Base-by-base conservation (phyloP, 2,329 filamentous ascomycete species). In the Neodidymelliopsis sp. region DNA sequence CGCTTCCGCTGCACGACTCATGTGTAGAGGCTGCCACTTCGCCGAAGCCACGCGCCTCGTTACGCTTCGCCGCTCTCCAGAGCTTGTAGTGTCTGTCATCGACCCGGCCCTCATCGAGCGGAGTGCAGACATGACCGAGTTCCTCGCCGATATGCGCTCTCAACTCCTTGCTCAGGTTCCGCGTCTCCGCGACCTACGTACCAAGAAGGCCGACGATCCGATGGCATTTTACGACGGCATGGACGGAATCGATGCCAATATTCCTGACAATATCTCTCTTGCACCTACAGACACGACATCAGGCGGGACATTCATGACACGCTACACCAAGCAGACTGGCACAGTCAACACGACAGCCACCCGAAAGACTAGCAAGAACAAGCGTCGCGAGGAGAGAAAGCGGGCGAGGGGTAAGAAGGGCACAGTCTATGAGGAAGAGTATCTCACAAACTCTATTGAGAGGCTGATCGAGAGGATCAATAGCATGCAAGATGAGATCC, bases 361-460 rank as follows among this genome's bases (percentile, higher is more conserved):
- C 38, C 83, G 91, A 10, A 88, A 88, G 49, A 96, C 91, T 29
- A 89, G 85, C 67, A 96, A 94, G 79, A 97, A 96, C 68, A 85
- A 91, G 41, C 81, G 88, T 18, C 82, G 91, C 15, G 94, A 99
- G 74, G 94, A 99, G 79, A 86, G 96, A 72, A 99, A 99, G 81
- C 85, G 93, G 12, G 94, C 94, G 0, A 81, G 91, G 6, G 94
- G 94, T 18, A 93, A 96, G 72, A 97, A 97, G 78, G 94, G 94
- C 9, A 96, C 90, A 12, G 90, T 99, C 4, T 99, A 99, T 72
- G 94, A 99, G 73, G 93, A 97, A 69, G 94, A 97, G 73, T 99
- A 99, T 72, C 83, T 99, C 4, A 87, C 96, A 49, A 94, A 92
- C 71, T 93, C 88, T 60, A 86, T 97, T 25, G 84, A 87, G 10